Evolutionary conservation across 2,329 filamentous ascomycete genomes (phyloP).

Genomic region (Fusarium devonianum): DNA sequence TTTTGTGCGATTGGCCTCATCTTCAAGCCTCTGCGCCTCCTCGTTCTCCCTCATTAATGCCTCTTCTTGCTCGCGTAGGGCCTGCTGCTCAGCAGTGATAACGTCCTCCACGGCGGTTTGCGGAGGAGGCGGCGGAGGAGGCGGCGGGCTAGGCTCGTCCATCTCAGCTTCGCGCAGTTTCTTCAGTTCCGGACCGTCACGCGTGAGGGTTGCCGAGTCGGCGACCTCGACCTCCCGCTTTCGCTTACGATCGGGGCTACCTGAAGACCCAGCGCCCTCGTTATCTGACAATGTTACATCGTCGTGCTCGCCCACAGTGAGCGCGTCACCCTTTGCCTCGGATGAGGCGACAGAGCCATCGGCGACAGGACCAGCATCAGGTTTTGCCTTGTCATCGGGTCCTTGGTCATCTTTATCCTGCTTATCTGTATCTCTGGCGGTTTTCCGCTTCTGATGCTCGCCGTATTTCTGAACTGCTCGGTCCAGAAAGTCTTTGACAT

Average conservation of each 20-base stretch:
- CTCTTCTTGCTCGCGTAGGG: conserved; percentile 59
- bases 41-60: conserved; percentile 61
- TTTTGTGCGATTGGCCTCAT: conserved; percentile 50
- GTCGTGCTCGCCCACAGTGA: conserved; percentile 44
- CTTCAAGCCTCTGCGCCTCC: conserved; percentile 60
- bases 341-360: conserved; percentile 36
- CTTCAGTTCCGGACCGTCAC: conserved; percentile 64
- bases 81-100: conserved; percentile 53
- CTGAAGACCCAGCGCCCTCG: conserved; percentile 54
- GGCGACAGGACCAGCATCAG: conserved; percentile 10
- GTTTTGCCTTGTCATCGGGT: conserved; percentile 8
- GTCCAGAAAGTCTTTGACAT: conserved; percentile 85
- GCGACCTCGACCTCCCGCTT: conserved; percentile 59
- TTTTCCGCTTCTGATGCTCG: conserved; percentile 71
- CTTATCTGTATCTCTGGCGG: conserved; percentile 48
- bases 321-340: conserved; percentile 14
- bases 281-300: conserved; percentile 52
- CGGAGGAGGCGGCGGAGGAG: conserved; percentile 58
- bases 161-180: conserved; percentile 57
- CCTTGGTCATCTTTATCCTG: conserved; percentile 27
- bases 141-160: conserved; percentile 51
- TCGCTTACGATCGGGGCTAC: conserved; percentile 66
- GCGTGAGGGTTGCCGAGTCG: conserved; percentile 55
- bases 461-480: conserved; percentile 81
- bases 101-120: conserved; percentile 48